Evolutionary conservation across 805 yeast species (phyloP), one percentile per base, ranked within the genome.

Genomic region (Saccharomycopsis olivae): DNA sequence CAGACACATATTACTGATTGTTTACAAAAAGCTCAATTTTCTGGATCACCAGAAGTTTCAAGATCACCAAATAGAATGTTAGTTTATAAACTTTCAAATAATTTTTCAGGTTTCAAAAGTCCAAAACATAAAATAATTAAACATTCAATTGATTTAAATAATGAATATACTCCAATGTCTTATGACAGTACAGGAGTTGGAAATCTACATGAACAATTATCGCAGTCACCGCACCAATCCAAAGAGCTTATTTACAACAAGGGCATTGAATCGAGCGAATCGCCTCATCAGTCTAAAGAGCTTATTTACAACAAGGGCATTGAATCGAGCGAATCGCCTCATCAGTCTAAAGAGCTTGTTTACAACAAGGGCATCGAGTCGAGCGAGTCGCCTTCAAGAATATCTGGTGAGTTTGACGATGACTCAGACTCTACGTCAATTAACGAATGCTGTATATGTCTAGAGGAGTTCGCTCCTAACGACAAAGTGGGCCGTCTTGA

Each of bases 401-500:
- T n/a, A n/a, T n/a, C n/a, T n/a, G n/a, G n/a, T n/a, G n/a, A n/a
- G n/a, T n/a, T n/a, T n/a, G n/a, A n/a, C n/a, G n/a, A n/a, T n/a
- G n/a, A n/a, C n/a, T n/a, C n/a, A n/a, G n/a, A n/a, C n/a, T n/a
- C n/a, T n/a, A n/a, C n/a, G n/a, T n/a, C n/a, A n/a, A n/a, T 67
- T 25, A 73, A 74, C 36, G 97, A 92, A 57, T 92, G 99, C 57
- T 89, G 86, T 13, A 89, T 92, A 18, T 92, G 99, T 54, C 73
- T 89, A 47, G 98, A 92, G 55, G 94, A 84, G 15, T 74, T 88
- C 56, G 60, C 62, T 35, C 84, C 88, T 0, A 95, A 95, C 2
- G 92, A 87, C 40, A 80, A 79, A 52, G 89, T 92, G 14, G 97
- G 95, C 0, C 64, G 99, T 31, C 60, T 92, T 43, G 97, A 89